Evolutionary conservation across 441 rosid species (phyloP).

Genomic region (Arabidopsis lyrata): DNA sequence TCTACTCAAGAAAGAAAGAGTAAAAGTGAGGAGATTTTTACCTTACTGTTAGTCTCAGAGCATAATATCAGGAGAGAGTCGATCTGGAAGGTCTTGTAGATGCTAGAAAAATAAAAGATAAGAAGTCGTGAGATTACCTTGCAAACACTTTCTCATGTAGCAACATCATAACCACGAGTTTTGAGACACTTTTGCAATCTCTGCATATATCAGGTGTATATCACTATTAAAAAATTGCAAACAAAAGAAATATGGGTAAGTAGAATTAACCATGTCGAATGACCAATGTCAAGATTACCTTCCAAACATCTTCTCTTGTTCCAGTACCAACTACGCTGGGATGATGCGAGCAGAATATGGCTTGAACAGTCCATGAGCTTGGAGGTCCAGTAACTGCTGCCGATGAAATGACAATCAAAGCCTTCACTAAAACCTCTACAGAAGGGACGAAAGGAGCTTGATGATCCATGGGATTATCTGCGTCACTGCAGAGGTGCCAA

Average conservation of each 20-base stretch:
- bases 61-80: constrained; percentile 67
- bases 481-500: too few species aligned
- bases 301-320: too few species aligned
- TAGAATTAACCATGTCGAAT: constrained; percentile 7
- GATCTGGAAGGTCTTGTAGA: constrained; percentile 72
- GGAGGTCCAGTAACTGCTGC: too few species aligned
- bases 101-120: constrained; percentile 57
- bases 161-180: not conserved
- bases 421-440: too few species aligned
- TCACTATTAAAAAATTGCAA: not conserved
- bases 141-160: constrained; percentile 47
- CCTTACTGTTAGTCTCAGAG: constrained; percentile 87
- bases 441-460: too few species aligned
- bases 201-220: constrained; percentile 47
- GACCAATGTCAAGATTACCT: too few species aligned
- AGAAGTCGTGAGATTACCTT: not conserved
- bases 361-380: too few species aligned
- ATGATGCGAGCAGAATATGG: too few species aligned
- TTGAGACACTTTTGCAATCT: constrained; percentile 80
- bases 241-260: constrained; percentile 23
- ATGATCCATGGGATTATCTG: too few species aligned
- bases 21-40: constrained; percentile 36
- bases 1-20: too few species aligned
- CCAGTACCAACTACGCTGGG: too few species aligned
- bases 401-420: too few species aligned